phyloP scores from a whole-genome alignment of 1,284 basidiomycete genomes.

The Puccinia horiana region DNA sequence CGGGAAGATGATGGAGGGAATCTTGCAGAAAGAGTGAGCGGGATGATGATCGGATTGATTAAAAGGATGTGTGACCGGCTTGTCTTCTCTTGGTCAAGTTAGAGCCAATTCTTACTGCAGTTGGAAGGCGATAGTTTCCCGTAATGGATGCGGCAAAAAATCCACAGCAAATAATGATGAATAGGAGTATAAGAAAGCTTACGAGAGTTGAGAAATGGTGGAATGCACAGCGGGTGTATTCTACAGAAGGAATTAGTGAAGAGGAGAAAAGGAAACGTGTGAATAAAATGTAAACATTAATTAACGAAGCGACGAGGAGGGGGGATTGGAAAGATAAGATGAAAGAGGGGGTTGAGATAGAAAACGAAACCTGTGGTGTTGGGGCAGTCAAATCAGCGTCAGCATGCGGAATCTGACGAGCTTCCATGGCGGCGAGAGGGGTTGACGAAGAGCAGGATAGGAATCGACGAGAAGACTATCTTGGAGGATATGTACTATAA shows the following conservation, averaged over 20 bases:
- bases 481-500: neutral
- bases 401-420: conserved; percentile 35
- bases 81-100: neutral
- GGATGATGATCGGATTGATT: neutral
- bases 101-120: neutral
- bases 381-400: conserved; percentile 41
- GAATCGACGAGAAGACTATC: neutral
- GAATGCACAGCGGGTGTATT: conserved; percentile 48
- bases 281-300: neutral
- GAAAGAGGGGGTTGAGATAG: neutral
- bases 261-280: too few relatives aligned
- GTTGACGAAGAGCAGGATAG: neutral
- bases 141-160: neutral
- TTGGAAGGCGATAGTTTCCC: neutral
- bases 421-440: conserved; percentile 18
- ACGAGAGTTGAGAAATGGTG: conserved; percentile 44
- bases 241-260: conserved; percentile 1
- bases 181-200: neutral
- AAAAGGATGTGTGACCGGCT: neutral
- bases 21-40: neutral
- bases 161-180: neutral
- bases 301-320: neutral
- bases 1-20: neutral
- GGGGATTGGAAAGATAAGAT: conserved; percentile 8
- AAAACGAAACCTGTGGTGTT: conserved; percentile 43